phyloP scores from a whole-genome alignment of 129 eudicot species.

The Pseudognaphalium luteoalbum region DNA sequence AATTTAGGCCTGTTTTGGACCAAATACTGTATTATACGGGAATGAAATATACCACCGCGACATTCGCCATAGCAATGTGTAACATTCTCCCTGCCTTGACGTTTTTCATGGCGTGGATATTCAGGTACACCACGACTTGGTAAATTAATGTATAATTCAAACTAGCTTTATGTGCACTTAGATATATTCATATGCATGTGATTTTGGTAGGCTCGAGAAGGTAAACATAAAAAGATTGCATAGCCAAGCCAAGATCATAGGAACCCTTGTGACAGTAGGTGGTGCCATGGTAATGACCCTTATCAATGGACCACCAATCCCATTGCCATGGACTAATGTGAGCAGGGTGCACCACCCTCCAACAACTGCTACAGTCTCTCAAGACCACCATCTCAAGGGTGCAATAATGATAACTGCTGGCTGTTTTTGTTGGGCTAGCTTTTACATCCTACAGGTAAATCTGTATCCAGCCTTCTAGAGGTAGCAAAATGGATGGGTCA shows the following conservation, averaged over 20 bases:
- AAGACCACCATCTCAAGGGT: constrained; percentile 62
- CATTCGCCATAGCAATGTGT: constrained; percentile 58
- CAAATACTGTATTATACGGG: constrained; percentile 63
- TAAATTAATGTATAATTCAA: neutral
- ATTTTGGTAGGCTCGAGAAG: constrained; percentile 57
- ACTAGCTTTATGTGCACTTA: neutral
- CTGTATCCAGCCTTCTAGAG: neutral
- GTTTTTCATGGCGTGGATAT: constrained; percentile 62
- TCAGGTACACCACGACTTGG: constrained; percentile 34
- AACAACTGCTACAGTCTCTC: constrained; percentile 20
- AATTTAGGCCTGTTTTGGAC: constrained; percentile 66
- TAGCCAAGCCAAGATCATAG: constrained; percentile 74
- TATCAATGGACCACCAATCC: constrained; percentile 52
- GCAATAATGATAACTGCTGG: constrained; percentile 74
- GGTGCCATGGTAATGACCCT: constrained; percentile 94
- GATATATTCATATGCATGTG: neutral
- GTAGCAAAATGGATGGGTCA: neutral
- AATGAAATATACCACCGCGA: constrained; percentile 63
- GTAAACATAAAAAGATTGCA: constrained; percentile 47
- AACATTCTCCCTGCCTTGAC: constrained; percentile 72
- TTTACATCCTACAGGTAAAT: constrained; percentile 45
- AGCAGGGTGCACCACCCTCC: constrained; percentile 25
- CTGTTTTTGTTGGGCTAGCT: constrained; percentile 74
- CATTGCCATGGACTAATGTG: constrained; percentile 49
- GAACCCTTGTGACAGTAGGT: constrained; percentile 67